phyloP scores from a whole-genome alignment of 2,329 filamentous ascomycete species.

The Madurella fahalii region DNA sequence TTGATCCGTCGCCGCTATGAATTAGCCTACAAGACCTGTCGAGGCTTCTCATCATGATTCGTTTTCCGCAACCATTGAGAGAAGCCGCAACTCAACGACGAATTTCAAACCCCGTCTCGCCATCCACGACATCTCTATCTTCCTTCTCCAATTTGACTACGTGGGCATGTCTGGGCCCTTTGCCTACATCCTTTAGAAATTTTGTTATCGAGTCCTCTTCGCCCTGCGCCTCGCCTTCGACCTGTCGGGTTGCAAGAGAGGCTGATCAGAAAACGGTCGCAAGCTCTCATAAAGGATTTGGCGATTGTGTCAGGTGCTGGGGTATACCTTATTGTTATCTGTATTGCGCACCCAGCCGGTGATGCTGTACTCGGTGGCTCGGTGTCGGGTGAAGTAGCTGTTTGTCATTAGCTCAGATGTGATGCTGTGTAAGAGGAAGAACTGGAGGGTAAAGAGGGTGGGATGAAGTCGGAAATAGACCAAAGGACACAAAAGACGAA shows the following conservation, averaged over 20 bases:
- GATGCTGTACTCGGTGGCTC: slow-evolving; percentile 46
- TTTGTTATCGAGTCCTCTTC: slow-evolving; percentile 58
- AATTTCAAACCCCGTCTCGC: slow-evolving; percentile 64
- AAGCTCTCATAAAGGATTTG: too few relatives aligned
- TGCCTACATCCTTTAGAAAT: slow-evolving; percentile 70
- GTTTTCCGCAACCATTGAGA: too few relatives aligned
- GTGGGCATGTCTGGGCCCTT: slow-evolving; percentile 66
- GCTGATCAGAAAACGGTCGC: not conserved
- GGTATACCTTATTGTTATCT: slow-evolving; percentile 47
- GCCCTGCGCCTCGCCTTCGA: slow-evolving; percentile 86
- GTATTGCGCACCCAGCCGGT: slow-evolving; percentile 63
- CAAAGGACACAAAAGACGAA: not conserved
- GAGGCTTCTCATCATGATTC: not conserved
- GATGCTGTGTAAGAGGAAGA: not conserved
- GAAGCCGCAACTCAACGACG: slow-evolving; percentile 31
- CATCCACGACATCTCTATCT: slow-evolving; percentile 60
- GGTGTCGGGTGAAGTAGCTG: slow-evolving; percentile 53
- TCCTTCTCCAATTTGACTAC: slow-evolving; percentile 72
- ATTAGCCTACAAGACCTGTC: too few relatives aligned
- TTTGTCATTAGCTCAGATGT: not conserved
- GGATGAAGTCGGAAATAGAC: not conserved
- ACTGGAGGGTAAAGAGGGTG: not conserved
- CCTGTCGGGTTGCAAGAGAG: slow-evolving; percentile 46
- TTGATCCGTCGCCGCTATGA: too few relatives aligned
- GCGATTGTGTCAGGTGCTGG: too few relatives aligned